Conservation (phyloP, 441 rosid species). For the Mallotus japonicus region DNA sequence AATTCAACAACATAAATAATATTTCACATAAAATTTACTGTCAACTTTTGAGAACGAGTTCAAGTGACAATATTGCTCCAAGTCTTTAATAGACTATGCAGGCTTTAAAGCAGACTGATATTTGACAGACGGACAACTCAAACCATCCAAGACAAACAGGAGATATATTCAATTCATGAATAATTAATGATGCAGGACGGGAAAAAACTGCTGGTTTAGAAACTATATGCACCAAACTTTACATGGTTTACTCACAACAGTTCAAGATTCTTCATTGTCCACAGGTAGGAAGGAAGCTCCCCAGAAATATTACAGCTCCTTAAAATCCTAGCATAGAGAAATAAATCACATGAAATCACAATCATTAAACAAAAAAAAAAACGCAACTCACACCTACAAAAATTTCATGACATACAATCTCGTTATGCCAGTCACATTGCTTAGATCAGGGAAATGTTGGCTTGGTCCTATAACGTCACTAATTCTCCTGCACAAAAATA, state of each 20-base stretch:
- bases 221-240: not conserved
- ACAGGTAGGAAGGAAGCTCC: constrained; percentile 43
- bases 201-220: not conserved
- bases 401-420: constrained; percentile 39
- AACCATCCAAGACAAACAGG: not conserved
- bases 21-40: too few species aligned
- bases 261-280: constrained; percentile 40
- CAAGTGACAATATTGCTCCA: not conserved
- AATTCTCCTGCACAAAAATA: constrained; percentile 55
- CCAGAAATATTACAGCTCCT: constrained; percentile 54
- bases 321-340: constrained; percentile 39
- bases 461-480: constrained; percentile 58
- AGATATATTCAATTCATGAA: not conserved
- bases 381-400: constrained; percentile 13
- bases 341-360: not conserved
- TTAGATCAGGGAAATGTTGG: constrained; percentile 55
- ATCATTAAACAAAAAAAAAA: not conserved
- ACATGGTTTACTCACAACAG: constrained; percentile 46
- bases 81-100: not conserved
- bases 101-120: not conserved
- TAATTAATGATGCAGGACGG: not conserved
- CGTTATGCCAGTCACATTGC: constrained; percentile 29
- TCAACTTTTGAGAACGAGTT: not conserved
- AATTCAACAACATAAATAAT: too few species aligned
- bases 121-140: not conserved